Base-by-base conservation (phyloP, 805 yeast genomes). In the Ogataea ramenticola region DNA sequence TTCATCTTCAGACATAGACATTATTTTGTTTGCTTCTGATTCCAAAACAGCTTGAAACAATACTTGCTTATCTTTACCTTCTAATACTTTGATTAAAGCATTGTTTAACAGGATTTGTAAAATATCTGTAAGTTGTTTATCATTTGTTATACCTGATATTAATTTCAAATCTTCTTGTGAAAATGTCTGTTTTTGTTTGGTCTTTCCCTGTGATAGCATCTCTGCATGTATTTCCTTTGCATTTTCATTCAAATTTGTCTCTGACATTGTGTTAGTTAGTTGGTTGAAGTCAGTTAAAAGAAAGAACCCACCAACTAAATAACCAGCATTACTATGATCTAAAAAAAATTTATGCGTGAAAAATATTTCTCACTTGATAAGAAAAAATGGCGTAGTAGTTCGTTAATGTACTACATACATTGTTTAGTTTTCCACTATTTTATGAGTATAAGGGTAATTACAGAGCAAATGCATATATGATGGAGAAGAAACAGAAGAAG, bases 1-100 rank as follows among this genome's bases (percentile, higher is more conserved):
- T 64, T 93, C 98, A 55, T 93, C 99, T 26, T 82, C 75, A 9
- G 75, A 60, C 96, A 91, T 89, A 33, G 79, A 73, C 22, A 81
- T 71, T 48, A 87, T 77, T 56, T 86, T 86, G 24, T 67, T 74
- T 10, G 97, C 96, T 49, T 89, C 96, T 12, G 75, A 67, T 35
- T 71, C 64, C 7, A 81, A 72, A 2, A 87, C 83, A 1, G 90
- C 88, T 58, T 84, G 86, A 65, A 89, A 93, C 57, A 74, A 73
- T 48, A 83, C 70, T 47, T 71, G 84, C 46, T 75, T 48, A 17
- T 50, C 83, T 45, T 82, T 82, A 17, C 49, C 78, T 53, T 80
- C 84, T 22, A 82, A 72, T 46, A 87, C 66, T 60, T 86, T 85
- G 42, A 88, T 71, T 46, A 86, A 67, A 50, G 82, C 67, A 39